These are phyloP conservation scores for Aspergillus pseudoglaucus DNA, from an alignment of 2,329 filamentous ascomycete genomes.

Conservation along the genomic window DNA sequence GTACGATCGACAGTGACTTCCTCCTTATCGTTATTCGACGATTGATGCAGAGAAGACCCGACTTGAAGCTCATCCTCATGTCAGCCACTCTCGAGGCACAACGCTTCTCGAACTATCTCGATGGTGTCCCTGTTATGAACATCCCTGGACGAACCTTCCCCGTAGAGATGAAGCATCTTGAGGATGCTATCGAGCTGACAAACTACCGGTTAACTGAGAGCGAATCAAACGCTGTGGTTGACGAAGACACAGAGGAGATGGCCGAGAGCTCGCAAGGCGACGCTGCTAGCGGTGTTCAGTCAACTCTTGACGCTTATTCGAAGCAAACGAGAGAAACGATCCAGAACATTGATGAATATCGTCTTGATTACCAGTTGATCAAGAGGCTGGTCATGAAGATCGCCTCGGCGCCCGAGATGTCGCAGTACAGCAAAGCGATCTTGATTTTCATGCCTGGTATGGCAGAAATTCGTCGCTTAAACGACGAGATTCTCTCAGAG, in stretches of 20 bases:
- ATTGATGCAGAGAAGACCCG: constrained; percentile 66
- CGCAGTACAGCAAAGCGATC: constrained; percentile 76
- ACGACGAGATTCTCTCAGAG: constrained; percentile 75
- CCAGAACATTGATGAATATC: constrained; percentile 77
- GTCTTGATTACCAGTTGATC: constrained; percentile 83
- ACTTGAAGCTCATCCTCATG: constrained; percentile 93
- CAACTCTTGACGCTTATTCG: constrained; percentile 67
- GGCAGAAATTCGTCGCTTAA: constrained; percentile 81
- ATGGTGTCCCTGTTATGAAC: constrained; percentile 75
- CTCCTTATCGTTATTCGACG: constrained; percentile 85
- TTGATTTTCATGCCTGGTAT: constrained; percentile 94
- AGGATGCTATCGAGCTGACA: constrained; percentile 86
- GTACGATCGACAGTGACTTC: constrained; percentile 95
- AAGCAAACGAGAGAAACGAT: constrained; percentile 68
- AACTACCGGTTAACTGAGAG: constrained; percentile 66
- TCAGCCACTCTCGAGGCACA: constrained; percentile 93
- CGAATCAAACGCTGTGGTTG: constrained; percentile 26
- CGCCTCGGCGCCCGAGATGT: constrained; percentile 60
- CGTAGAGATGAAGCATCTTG: constrained; percentile 78
- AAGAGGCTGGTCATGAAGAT: constrained; percentile 72
- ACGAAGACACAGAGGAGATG: constrained; percentile 43
- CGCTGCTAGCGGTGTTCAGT: constrained; percentile 52
- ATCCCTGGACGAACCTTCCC: constrained; percentile 93
- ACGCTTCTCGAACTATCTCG: constrained; percentile 82
- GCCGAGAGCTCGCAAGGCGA: constrained; percentile 46